Evolutionary conservation across 106 monocot species (phyloP).

Genomic region (Cymbidium sinense): DNA sequence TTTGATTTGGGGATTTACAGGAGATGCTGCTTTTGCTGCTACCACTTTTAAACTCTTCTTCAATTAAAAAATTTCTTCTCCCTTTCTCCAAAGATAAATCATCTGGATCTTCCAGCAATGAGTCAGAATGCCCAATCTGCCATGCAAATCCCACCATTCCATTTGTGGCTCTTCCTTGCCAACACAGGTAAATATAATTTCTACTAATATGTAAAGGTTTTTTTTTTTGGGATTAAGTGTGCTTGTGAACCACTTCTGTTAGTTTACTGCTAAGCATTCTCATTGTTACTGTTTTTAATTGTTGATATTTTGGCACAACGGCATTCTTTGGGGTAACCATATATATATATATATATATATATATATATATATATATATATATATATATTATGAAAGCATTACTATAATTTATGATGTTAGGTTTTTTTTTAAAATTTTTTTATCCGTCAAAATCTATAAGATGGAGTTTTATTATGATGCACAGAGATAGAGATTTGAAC

Average conservation of each 20-base stretch:
- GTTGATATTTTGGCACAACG: neutral
- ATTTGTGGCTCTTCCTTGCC: slow-evolving; percentile 85
- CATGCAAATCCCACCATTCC: slow-evolving; percentile 72
- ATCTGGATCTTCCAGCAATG: slow-evolving; percentile 50
- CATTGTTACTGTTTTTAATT: neutral
- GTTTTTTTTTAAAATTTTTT: no score
- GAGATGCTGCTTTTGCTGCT: slow-evolving; percentile 98
- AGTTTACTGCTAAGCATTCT: neutral
- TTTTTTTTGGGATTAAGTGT: neutral
- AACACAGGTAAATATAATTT: slow-evolving; percentile 59
- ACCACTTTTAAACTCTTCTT: slow-evolving; percentile 86
- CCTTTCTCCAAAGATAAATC: slow-evolving; percentile 87
- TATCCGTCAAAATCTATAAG: no score
- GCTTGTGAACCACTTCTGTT: neutral
- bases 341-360: no score
- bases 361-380: no score
- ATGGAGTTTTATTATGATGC: no score
- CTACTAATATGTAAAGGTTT: no score
- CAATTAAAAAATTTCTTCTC: slow-evolving; percentile 66
- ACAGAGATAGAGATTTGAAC: no score
- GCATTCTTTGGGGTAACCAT: neutral
- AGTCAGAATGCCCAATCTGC: slow-evolving; percentile 73
- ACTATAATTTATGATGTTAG: no score
- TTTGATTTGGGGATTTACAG: slow-evolving; percentile 31
- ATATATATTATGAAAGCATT: no score